Percentiles rank a stretch among this genome's conserved stretches.
Conservation (phyloP, 257 asterid species). For the Primulina eburnea region DNA sequence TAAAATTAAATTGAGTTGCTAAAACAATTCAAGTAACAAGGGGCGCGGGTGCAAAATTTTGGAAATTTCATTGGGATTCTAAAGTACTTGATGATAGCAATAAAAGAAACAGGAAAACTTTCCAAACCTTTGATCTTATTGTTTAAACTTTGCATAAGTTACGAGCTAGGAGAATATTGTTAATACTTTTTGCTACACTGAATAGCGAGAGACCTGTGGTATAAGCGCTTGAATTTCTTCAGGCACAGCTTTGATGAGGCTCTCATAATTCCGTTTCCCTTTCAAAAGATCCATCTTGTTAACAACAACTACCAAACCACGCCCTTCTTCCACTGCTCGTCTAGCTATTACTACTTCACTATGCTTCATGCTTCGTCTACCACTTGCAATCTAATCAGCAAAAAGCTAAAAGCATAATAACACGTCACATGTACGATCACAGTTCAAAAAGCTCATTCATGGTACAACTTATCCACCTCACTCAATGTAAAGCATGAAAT, state of each 20-base stretch:
- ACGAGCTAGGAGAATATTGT: neutral
- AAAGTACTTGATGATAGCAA: neutral
- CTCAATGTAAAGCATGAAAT: too few relatives aligned
- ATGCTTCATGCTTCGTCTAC: constrained; percentile 82
- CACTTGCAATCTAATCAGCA: constrained; percentile 58
- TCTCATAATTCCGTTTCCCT: constrained; percentile 59
- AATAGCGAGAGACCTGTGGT: constrained; percentile 63
- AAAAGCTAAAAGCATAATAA: constrained; percentile 9
- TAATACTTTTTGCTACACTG: neutral
- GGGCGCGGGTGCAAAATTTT: neutral
- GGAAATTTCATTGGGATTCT: neutral
- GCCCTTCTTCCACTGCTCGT: constrained; percentile 94
- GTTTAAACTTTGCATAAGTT: neutral
- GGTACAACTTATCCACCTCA: neutral
- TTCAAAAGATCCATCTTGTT: constrained; percentile 87
- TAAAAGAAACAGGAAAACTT: constrained; percentile 8
- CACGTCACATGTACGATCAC: neutral
- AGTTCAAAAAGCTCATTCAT: neutral
- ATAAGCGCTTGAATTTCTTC: constrained; percentile 88
- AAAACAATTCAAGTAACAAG: neutral
- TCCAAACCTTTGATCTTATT: neutral
- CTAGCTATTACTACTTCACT: constrained; percentile 96
- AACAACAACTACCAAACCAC: constrained; percentile 82
- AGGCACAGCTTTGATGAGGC: constrained; percentile 65
- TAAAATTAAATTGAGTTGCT: neutral